phyloP scores from a whole-genome alignment of 768 basidiomycete genomes.

The Phylloporus scabripes region DNA sequence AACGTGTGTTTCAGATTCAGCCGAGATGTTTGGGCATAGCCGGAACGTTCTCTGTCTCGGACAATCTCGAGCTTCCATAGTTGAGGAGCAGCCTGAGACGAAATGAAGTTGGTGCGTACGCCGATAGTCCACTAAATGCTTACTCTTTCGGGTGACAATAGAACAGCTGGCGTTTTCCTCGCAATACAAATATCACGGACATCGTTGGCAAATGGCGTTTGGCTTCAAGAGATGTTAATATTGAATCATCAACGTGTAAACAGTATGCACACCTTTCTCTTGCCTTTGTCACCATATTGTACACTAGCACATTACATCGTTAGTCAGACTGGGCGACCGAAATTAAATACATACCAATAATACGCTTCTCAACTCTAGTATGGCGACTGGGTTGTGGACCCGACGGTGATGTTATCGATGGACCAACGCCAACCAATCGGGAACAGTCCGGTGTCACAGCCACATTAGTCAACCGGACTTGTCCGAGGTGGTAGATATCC shows the following conservation, averaged over 20 bases:
- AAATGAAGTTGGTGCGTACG: slow-evolving; percentile 8
- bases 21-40: slow-evolving; percentile 28
- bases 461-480: slow-evolving; percentile 45
- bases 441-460: slow-evolving; percentile 43
- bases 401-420: slow-evolving; percentile 36
- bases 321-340: not conserved
- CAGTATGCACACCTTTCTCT: slow-evolving; percentile 38
- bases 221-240: slow-evolving; percentile 31
- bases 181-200: slow-evolving; percentile 49
- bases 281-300: slow-evolving; percentile 40
- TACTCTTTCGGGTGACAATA: slow-evolving; percentile 35
- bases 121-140: slow-evolving; percentile 9
- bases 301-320: slow-evolving; percentile 31
- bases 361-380: slow-evolving; percentile 49
- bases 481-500: slow-evolving; percentile 39
- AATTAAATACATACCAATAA: slow-evolving; percentile 38
- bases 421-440: slow-evolving; percentile 47
- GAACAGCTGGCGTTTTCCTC: slow-evolving; percentile 38
- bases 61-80: slow-evolving; percentile 68
- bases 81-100: slow-evolving; percentile 62
- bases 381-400: slow-evolving; percentile 44
- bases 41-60: slow-evolving; percentile 43
- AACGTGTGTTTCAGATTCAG: slow-evolving; percentile 59
- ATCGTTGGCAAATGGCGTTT: slow-evolving; percentile 51
- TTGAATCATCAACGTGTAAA: not conserved